A percentile compares a stretch with the other conserved stretches of the same genome.
Evolutionary conservation across 116 monocot genomes (phyloP).

Genomic region (Zostera marina): DNA sequence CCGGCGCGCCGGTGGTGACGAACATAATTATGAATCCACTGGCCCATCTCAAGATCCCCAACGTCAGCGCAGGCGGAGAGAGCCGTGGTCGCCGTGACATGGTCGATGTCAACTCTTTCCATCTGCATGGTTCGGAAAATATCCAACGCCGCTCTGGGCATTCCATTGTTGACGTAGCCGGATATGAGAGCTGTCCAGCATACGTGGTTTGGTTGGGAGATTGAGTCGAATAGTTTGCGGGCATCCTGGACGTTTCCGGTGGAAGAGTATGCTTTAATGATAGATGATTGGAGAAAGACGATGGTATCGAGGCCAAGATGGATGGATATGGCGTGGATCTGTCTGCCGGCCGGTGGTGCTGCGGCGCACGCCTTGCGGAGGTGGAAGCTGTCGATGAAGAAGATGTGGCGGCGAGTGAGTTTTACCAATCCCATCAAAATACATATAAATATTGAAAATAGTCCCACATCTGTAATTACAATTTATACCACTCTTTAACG

Average conservation of each 20-base stretch:
- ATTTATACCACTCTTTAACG: too few relatives aligned
- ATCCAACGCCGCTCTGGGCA: constrained; percentile 1
- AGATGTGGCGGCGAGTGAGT: too few relatives aligned
- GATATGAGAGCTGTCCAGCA: constrained; percentile 11
- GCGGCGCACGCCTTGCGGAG: background rate
- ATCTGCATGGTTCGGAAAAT: constrained; percentile 10
- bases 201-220: constrained; percentile 11
- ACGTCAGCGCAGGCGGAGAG: background rate
- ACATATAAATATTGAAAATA: too few relatives aligned
- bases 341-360: background rate
- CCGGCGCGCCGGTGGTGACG: background rate
- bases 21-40: constrained; percentile 4
- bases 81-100: background rate
- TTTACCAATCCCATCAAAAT: too few relatives aligned
- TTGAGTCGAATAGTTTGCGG: constrained; percentile 3
- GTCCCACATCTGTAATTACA: too few relatives aligned
- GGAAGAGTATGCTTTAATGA: constrained; percentile 6
- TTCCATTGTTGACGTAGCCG: background rate
- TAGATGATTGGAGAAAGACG: constrained; percentile 2
- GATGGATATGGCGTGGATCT: constrained; percentile 10
- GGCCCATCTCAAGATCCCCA: constrained; percentile 3
- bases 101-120: background rate
- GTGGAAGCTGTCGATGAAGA: background rate
- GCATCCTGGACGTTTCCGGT: background rate
- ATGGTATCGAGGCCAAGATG: constrained; percentile 3